These are phyloP conservation scores for Xylaria sp. DNA, from an alignment of 2,329 filamentous ascomycete genomes.

Conservation along the genomic window DNA sequence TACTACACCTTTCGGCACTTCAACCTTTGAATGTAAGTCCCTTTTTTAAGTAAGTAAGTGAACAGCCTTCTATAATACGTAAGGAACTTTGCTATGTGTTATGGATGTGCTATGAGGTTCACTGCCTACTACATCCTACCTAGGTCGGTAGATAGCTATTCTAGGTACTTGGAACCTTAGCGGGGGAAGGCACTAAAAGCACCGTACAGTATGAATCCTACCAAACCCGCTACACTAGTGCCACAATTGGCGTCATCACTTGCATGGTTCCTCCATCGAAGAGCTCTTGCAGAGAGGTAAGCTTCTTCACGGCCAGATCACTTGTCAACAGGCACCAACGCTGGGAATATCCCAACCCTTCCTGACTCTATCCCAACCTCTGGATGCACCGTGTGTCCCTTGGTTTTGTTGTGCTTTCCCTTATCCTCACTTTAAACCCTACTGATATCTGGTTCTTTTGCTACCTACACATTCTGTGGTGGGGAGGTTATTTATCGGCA, in stretches of 20 bases:
- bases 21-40: too few relatives aligned
- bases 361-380: not conserved
- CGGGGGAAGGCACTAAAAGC: too few relatives aligned
- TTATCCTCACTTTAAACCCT: not conserved
- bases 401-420: not conserved
- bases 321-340: not conserved
- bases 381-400: not conserved
- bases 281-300: not conserved
- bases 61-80: too few relatives aligned
- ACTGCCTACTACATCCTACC: too few relatives aligned
- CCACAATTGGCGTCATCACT: conserved; percentile 22
- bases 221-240: not conserved
- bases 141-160: too few relatives aligned
- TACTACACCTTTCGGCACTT: too few relatives aligned
- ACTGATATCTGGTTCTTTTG: not conserved
- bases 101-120: too few relatives aligned
- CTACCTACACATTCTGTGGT: not conserved
- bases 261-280: conserved; percentile 3
- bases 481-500: not conserved
- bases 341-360: not conserved
- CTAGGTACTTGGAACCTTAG: too few relatives aligned
- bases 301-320: not conserved
- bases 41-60: too few relatives aligned
- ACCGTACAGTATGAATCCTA: not conserved
- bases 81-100: not conserved